Percentiles rank a stretch among this genome's conserved stretches.
Evolutionary conservation across 768 basidiomycete species (phyloP).

Genomic region (Obba rivulosa): DNA sequence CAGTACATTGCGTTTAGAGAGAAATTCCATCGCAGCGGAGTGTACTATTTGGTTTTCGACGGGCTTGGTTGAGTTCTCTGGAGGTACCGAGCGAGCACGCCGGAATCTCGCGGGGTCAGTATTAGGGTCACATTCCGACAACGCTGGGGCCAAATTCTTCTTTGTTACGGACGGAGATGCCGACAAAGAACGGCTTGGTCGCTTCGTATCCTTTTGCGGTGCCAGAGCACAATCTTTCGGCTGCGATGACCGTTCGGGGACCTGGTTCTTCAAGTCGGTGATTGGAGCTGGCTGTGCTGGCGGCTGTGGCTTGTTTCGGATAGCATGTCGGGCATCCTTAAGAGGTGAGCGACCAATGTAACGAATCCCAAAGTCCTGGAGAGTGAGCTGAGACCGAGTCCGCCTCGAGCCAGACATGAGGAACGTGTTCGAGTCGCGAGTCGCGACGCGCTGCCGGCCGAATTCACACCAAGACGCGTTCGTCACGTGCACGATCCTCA

Average conservation of each 20-base stretch:
- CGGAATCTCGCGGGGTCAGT: background rate
- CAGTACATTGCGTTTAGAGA: too few relatives aligned
- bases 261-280: background rate
- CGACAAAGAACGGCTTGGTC: background rate
- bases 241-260: background rate
- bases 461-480: too few relatives aligned
- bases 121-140: background rate
- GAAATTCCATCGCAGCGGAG: background rate
- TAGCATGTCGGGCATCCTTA: conserved; percentile 4
- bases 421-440: background rate
- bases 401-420: background rate
- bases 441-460: background rate
- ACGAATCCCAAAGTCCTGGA: background rate
- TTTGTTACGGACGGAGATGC: background rate
- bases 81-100: conserved; percentile 5
- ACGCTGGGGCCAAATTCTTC: background rate
- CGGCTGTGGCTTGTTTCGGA: background rate
- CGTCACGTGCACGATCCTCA: too few relatives aligned
- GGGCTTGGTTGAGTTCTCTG: background rate
- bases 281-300: background rate
- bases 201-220: background rate
- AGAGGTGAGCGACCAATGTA: conserved; percentile 5
- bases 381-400: conserved; percentile 3
- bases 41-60: background rate
- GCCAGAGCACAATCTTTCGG: background rate